Conservation (phyloP, 2,329 filamentous ascomycete genomes). For the Hymenoscyphus salicellus region DNA sequence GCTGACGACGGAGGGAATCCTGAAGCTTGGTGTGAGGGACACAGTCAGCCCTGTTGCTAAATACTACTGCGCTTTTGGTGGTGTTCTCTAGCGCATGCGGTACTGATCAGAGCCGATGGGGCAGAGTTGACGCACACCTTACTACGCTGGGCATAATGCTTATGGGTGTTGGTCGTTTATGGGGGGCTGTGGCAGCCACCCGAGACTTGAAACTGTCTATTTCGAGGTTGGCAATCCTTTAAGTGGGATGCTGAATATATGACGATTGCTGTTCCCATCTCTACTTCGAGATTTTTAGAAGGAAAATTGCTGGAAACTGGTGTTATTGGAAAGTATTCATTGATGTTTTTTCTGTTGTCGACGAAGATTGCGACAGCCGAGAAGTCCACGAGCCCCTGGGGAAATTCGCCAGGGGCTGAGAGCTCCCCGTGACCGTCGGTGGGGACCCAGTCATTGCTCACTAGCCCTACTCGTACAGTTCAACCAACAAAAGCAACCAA, state of each 20-base stretch:
- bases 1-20: neutral
- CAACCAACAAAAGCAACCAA: neutral
- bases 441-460: neutral
- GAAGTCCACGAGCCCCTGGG: neutral
- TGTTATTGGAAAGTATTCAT: neutral
- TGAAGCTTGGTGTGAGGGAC: neutral
- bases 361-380: neutral
- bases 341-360: neutral
- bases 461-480: neutral
- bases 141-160: neutral
- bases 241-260: neutral
- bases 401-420: neutral
- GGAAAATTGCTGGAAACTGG: neutral
- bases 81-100: neutral
- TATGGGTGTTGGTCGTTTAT: neutral
- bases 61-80: neutral
- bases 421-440: neutral
- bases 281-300: neutral
- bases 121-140: neutral
- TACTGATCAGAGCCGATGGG: neutral
- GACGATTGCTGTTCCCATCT: neutral
- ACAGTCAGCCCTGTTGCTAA: conserved; percentile 3
- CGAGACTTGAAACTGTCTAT: neutral
- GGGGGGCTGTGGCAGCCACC: neutral
- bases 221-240: neutral